phyloP scores from a whole-genome alignment of 1,284 basidiomycete species.

The Ceratorhiza oryzae-sativae region DNA sequence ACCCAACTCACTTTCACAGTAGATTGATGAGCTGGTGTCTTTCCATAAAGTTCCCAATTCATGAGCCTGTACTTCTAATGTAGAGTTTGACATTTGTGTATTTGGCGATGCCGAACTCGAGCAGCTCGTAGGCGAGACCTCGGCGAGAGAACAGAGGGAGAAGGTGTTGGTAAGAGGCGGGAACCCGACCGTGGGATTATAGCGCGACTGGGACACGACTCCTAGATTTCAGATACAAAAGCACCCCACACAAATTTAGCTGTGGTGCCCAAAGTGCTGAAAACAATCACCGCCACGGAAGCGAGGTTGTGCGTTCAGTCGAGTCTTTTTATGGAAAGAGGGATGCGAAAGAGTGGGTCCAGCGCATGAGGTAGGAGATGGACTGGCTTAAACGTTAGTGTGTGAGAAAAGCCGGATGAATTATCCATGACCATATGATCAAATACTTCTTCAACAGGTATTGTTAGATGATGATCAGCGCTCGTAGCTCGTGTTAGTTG shows the following conservation, averaged over 20 bases:
- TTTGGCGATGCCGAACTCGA: not conserved
- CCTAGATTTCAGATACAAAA: not conserved
- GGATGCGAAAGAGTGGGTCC: not conserved
- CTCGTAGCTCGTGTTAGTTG: slow-evolving; percentile 14
- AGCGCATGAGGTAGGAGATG: not conserved
- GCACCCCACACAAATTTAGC: not conserved
- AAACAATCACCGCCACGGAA: not conserved
- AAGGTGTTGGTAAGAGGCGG: not conserved
- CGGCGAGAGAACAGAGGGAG: not conserved
- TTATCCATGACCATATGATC: not conserved
- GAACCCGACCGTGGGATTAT: not conserved
- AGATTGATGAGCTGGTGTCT: slow-evolving; percentile 11
- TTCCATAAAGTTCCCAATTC: slow-evolving; percentile 24
- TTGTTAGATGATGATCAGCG: not conserved
- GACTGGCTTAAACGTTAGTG: slow-evolving; percentile 4
- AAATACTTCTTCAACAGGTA: not conserved
- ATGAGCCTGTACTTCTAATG: slow-evolving; percentile 13
- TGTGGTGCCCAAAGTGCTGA: not conserved
- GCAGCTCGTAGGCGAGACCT: not conserved
- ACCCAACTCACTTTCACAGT: slow-evolving; percentile 11
- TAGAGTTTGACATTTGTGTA: slow-evolving; percentile 12
- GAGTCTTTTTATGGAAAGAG: slow-evolving; percentile 1
- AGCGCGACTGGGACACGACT: not conserved
- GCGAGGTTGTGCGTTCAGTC: not conserved
- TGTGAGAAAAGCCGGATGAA: not conserved